phyloP scores from a whole-genome alignment of 768 basidiomycete genomes.

The Pisolithus microcarpus region DNA sequence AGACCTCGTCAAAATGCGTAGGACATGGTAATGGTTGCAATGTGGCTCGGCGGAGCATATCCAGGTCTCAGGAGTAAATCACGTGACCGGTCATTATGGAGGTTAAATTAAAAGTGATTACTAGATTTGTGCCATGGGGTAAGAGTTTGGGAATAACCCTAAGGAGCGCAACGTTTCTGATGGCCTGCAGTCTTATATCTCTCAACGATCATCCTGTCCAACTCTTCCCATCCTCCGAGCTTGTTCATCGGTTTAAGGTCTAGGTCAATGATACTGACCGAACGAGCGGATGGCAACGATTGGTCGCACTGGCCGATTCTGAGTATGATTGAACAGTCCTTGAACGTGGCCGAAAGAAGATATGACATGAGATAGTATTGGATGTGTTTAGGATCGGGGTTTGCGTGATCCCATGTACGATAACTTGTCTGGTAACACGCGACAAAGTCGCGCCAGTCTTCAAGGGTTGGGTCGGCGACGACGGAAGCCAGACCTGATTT shows the following conservation, averaged over 20 bases:
- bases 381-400: constrained; percentile 38
- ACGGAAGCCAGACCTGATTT: constrained; percentile 21
- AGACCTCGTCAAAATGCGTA: constrained; percentile 11
- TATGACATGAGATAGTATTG: constrained; percentile 67
- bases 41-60: background rate
- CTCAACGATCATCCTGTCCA: constrained; percentile 63
- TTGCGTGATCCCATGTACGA: constrained; percentile 29
- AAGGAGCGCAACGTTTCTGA: constrained; percentile 19
- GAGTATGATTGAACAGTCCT: constrained; percentile 83
- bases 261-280: constrained; percentile 74
- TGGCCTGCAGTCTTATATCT: constrained; percentile 26
- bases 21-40: constrained; percentile 6
- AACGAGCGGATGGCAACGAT: constrained; percentile 19
- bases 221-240: constrained; percentile 60
- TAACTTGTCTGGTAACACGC: constrained; percentile 40
- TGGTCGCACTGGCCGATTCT: constrained; percentile 15
- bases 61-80: background rate
- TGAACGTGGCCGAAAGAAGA: constrained; percentile 88
- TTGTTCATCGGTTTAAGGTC: constrained; percentile 70
- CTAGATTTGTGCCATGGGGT: background rate
- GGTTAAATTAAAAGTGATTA: too few species aligned
- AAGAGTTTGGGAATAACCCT: background rate
- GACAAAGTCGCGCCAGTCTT: constrained; percentile 63
- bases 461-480: constrained; percentile 46
- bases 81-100: background rate